Evolutionary conservation across 1,284 basidiomycete species (phyloP).

Genomic region (Irpex sp.): DNA sequence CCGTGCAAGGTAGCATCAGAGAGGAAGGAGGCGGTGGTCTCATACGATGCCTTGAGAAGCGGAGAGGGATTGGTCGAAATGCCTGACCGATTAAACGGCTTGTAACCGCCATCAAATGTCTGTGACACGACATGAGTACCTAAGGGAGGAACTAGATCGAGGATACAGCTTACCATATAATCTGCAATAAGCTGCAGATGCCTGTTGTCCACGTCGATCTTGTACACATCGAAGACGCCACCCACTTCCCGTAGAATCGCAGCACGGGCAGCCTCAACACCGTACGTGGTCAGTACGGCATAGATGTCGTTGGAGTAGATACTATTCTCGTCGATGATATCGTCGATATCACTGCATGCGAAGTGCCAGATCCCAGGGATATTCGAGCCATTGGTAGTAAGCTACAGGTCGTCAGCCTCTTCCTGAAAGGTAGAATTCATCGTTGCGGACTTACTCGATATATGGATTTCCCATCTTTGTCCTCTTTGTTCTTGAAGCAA

Average conservation of each 20-base stretch:
- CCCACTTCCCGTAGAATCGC: conserved; percentile 90
- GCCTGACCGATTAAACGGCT: conserved; percentile 96
- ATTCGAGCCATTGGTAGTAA: conserved; percentile 89
- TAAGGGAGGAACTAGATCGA: neutral
- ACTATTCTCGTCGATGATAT: conserved; percentile 76
- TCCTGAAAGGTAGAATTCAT: neutral
- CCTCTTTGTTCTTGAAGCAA: conserved; percentile 69
- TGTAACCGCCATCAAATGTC: conserved; percentile 97
- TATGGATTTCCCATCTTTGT: conserved; percentile 46
- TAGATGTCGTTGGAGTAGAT: conserved; percentile 97
- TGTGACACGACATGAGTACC: conserved; percentile 26
- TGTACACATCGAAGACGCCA: conserved; percentile 94
- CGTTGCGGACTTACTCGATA: conserved; percentile 37
- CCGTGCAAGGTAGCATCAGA: conserved; percentile 93
- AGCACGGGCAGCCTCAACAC: conserved; percentile 94
- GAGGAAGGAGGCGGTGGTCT: conserved; percentile 94
- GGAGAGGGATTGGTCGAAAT: conserved; percentile 90
- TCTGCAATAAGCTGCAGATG: conserved; percentile 98
- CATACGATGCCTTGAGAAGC: conserved; percentile 94
- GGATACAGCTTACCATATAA: conserved; percentile 77
- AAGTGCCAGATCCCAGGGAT: conserved; percentile 89
- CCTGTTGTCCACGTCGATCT: conserved; percentile 91
- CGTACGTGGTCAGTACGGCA: conserved; percentile 87
- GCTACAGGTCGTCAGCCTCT: conserved; percentile 30
- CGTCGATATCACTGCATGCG: conserved; percentile 54